phyloP scores from a whole-genome alignment of 257 asterid species.

The Solanum sitiens region DNA sequence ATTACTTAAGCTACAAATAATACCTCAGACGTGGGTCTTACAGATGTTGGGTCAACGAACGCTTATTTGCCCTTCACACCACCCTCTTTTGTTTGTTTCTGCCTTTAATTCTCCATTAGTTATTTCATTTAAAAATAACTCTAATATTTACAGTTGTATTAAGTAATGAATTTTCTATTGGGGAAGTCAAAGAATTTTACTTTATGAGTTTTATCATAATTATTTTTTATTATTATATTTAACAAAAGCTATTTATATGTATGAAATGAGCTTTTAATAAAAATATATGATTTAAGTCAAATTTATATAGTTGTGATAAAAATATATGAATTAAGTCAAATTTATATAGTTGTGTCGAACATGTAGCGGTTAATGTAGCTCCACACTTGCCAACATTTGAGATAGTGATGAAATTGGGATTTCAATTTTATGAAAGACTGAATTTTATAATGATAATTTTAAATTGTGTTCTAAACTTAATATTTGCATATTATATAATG shows the following conservation, averaged over 20 bases:
- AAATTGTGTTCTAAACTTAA: not conserved
- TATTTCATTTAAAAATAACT: not conserved
- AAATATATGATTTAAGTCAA: not conserved
- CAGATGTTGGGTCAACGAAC: constrained; percentile 35
- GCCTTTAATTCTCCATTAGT: not conserved
- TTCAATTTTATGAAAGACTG: not conserved
- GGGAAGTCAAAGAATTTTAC: not conserved
- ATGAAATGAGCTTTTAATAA: not conserved
- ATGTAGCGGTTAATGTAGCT: not conserved
- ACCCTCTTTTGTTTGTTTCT: constrained; percentile 3
- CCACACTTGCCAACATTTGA: not conserved
- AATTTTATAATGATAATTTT: not conserved
- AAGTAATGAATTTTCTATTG: not conserved
- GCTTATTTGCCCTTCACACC: constrained; percentile 26
- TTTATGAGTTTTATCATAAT: not conserved
- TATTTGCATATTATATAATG: not conserved
- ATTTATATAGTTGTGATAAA: not conserved
- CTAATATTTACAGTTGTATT: not conserved
- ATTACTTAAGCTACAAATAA: constrained; percentile 20
- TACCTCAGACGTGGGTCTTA: constrained; percentile 40
- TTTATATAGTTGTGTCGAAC: not conserved
- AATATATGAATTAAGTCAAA: not conserved
- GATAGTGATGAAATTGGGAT: not conserved
- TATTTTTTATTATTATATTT: not conserved
- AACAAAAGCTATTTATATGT: not conserved